Evolutionary conservation across 495 filamentous ascomycete genomes (phyloP).

Genomic region (Neurospora intermedia): DNA sequence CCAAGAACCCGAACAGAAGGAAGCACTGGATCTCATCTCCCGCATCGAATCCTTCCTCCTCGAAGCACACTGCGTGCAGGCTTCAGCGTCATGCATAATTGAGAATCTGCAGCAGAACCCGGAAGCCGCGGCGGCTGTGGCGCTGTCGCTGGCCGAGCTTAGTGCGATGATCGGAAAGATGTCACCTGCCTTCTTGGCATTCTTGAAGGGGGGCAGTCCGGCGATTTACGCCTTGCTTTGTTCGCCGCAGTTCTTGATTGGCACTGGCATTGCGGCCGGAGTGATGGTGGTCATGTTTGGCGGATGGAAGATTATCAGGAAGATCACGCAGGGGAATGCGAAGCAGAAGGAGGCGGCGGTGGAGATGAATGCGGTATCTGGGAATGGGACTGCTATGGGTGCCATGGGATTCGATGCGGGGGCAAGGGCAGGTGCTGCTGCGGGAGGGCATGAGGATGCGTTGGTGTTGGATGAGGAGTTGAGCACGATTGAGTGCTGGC

Average conservation of each 20-base stretch:
- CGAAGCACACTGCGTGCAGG: conserved; percentile 79
- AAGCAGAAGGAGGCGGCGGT: conserved; percentile 44
- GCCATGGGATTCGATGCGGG: not conserved
- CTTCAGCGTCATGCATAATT: conserved; percentile 75
- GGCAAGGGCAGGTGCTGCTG: not conserved
- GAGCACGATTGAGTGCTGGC: conserved; percentile 68
- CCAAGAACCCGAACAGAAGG: conserved; percentile 38
- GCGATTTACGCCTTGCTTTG: conserved; percentile 78
- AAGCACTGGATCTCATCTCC: conserved; percentile 50
- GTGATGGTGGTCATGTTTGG: conserved; percentile 90
- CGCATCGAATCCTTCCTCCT: conserved; percentile 63
- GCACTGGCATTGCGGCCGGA: conserved; percentile 77
- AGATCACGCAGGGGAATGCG: conserved; percentile 40
- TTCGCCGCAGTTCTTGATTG: conserved; percentile 86
- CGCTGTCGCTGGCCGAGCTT: conserved; percentile 85
- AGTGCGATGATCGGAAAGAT: conserved; percentile 72
- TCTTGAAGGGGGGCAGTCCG: conserved; percentile 69
- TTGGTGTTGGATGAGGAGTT: conserved; percentile 42
- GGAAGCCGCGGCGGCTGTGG: conserved; percentile 89
- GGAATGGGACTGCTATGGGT: not conserved
- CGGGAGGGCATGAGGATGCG: conserved; percentile 28
- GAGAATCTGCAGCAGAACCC: conserved; percentile 81
- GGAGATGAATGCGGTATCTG: conserved; percentile 30
- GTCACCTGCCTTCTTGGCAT: conserved; percentile 63
- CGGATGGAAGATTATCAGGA: conserved; percentile 93